phyloP scores from a whole-genome alignment of 495 filamentous ascomycete genomes.

The Entonaema liquescens region DNA sequence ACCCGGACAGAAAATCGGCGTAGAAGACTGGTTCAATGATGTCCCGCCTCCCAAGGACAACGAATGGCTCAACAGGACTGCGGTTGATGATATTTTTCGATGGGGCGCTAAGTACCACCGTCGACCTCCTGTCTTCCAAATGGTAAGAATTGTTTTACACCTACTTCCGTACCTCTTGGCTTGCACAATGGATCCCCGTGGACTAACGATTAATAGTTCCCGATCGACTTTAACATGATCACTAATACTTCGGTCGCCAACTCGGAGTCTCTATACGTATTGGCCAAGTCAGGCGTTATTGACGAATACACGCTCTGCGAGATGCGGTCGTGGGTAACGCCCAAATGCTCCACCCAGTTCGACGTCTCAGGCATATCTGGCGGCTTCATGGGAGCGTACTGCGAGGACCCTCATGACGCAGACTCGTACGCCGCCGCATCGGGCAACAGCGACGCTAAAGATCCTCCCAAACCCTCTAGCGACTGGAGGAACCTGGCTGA shows the following conservation, averaged over 20 bases:
- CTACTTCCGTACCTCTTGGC: neutral
- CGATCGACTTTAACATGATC: constrained; percentile 70
- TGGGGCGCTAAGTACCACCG: constrained; percentile 63
- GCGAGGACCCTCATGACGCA: constrained; percentile 61
- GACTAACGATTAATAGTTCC: constrained; percentile 49
- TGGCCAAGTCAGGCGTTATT: constrained; percentile 59
- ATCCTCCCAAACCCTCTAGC: constrained; percentile 39
- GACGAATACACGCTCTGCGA: constrained; percentile 68
- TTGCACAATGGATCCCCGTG: neutral
- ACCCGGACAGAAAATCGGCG: constrained; percentile 33
- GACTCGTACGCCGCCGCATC: constrained; percentile 60
- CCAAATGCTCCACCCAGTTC: constrained; percentile 70
- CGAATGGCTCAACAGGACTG: constrained; percentile 64
- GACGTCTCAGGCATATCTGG: constrained; percentile 64
- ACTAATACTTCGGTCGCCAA: constrained; percentile 57
- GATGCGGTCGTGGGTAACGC: constrained; percentile 64
- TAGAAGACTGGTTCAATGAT: constrained; percentile 45
- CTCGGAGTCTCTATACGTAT: constrained; percentile 67
- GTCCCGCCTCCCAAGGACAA: constrained; percentile 39
- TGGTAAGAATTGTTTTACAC: constrained; percentile 37
- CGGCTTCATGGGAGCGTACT: constrained; percentile 61
- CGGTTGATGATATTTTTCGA: constrained; percentile 73
- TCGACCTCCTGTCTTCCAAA: constrained; percentile 70
- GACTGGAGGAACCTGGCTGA: constrained; percentile 70
- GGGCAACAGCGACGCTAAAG: constrained; percentile 42